Percentiles rank a stretch among this genome's conserved stretches.
phyloP scores from a whole-genome alignment of 2,329 filamentous ascomycete species.

The Purpureocillium lavendulum region DNA sequence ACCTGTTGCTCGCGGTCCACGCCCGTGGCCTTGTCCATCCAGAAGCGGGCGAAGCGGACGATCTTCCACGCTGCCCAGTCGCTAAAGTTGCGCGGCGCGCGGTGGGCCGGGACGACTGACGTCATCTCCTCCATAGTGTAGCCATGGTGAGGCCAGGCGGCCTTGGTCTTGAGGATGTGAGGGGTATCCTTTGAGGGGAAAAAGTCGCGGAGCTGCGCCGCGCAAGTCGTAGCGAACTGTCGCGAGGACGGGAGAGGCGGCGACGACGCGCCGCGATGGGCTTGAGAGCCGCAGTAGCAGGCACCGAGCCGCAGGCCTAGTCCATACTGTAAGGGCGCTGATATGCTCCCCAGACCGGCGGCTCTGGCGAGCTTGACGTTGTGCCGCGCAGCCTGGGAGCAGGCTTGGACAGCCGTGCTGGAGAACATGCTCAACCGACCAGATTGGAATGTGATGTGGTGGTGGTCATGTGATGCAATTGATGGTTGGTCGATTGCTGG shows the following conservation, averaged over 20 bases:
- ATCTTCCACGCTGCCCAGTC: conserved; percentile 73
- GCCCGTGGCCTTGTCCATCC: conserved; percentile 75
- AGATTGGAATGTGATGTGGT: neutral
- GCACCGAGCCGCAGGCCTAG: conserved; percentile 7
- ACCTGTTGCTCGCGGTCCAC: conserved; percentile 62
- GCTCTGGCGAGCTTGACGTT: conserved; percentile 13
- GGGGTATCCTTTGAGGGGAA: conserved; percentile 55
- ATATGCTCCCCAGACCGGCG: neutral
- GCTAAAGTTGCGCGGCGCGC: conserved; percentile 60
- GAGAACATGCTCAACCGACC: conserved; percentile 17
- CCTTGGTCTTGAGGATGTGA: conserved; percentile 52
- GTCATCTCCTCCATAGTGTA: conserved; percentile 78
- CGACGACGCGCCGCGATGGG: too few species aligned
- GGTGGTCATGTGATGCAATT: too few species aligned
- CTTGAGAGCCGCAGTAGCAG: too few species aligned
- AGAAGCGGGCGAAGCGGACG: conserved; percentile 67
- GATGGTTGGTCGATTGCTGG: too few species aligned
- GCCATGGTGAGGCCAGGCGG: conserved; percentile 63
- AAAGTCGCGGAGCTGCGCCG: conserved; percentile 43
- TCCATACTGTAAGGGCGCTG: conserved; percentile 3
- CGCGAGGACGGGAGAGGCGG: conserved; percentile 12
- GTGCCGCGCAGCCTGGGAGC: conserved; percentile 14
- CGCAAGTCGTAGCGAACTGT: conserved; percentile 41
- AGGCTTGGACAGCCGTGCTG: conserved; percentile 12
- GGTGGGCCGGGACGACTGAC: conserved; percentile 65